phyloP scores from a whole-genome alignment of 2,329 filamentous ascomycete genomes.

The Rasamsonia emersonii region DNA sequence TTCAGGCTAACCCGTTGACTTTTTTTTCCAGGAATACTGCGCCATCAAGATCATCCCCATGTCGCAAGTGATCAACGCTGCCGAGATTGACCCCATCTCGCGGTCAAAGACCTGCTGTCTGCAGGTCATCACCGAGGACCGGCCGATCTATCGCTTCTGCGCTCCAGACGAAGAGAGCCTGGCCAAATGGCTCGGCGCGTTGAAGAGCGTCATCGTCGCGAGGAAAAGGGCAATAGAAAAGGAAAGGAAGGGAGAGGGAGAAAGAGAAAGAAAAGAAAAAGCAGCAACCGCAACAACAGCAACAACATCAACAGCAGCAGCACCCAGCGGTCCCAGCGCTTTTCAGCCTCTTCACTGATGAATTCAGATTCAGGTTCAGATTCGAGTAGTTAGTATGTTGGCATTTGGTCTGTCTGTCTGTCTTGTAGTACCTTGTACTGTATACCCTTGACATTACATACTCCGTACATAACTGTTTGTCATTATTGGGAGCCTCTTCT shows the following conservation, averaged over 20 bases:
- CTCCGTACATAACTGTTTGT: too few relatives aligned
- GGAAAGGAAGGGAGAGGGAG: slow-evolving; percentile 10
- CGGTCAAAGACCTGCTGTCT: slow-evolving; percentile 78
- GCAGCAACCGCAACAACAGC: neutral
- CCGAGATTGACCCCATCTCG: slow-evolving; percentile 83
- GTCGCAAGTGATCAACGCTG: slow-evolving; percentile 72
- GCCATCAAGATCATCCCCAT: slow-evolving; percentile 75
- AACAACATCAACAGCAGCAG: neutral
- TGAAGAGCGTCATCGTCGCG: slow-evolving; percentile 60
- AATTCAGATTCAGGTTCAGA: too few relatives aligned
- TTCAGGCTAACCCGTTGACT: neutral
- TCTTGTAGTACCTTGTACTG: neutral
- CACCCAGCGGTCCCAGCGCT: neutral
- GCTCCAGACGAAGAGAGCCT: slow-evolving; percentile 72
- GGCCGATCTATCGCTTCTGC: slow-evolving; percentile 63
- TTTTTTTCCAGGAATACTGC: slow-evolving; percentile 80
- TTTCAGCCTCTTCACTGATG: slow-evolving; percentile 9
- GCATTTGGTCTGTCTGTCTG: neutral
- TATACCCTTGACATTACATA: too few relatives aligned
- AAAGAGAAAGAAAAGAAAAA: neutral
- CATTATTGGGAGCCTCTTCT: too few relatives aligned
- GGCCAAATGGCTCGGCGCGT: slow-evolving; percentile 75
- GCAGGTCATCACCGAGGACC: slow-evolving; percentile 90
- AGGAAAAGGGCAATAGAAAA: slow-evolving; percentile 24
- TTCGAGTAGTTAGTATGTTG: neutral